A percentile compares a stretch with the other conserved stretches of the same genome.
phyloP scores from a whole-genome alignment of 139 green algal species.

The Chlamydomonas sp. region DNA sequence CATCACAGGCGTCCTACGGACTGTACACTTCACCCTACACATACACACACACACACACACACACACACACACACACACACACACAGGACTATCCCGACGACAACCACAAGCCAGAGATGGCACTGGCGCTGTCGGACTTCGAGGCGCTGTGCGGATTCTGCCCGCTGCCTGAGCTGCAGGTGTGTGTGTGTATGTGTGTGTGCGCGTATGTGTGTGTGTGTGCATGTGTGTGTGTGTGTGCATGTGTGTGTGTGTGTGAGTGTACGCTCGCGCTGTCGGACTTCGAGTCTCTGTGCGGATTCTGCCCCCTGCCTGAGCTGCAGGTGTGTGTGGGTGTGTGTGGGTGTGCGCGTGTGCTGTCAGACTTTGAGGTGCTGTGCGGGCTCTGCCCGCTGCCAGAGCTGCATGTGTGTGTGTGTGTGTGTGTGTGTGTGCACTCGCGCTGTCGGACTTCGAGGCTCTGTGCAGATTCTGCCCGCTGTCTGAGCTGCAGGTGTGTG shows the following conservation, averaged over 20 bases:
- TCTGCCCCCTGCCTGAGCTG: conserved; percentile 59
- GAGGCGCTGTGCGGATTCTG: conserved; percentile 90
- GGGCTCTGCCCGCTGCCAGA: not conserved
- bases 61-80: no score
- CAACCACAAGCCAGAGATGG: conserved; percentile 99
- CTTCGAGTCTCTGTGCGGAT: conserved; percentile 92
- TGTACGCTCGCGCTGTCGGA: conserved; percentile 87
- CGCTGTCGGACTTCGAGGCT: conserved; percentile 82
- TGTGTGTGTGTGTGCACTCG: conserved; percentile 97
- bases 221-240: conserved; percentile 2
- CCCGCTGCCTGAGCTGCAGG: conserved; percentile 41
- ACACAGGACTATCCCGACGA: conserved; percentile 84
- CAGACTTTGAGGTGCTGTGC: no score
- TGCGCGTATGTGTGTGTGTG: not conserved
- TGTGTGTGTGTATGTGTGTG: no score
- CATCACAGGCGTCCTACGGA: no score
- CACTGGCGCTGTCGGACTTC: conserved; percentile 84
- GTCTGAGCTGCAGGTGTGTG: conserved; percentile 41
- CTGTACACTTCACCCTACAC: no score
- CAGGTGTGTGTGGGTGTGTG: conserved; percentile 14
- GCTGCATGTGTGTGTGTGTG: not conserved
- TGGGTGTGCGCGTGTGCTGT: not conserved
- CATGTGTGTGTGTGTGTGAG: conserved; percentile 62
- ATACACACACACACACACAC: no score
- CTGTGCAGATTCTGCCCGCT: conserved; percentile 80